Evolutionary conservation across 108 stramenopile genomes (phyloP).

Genomic region (Skeletonema menzelii): DNA sequence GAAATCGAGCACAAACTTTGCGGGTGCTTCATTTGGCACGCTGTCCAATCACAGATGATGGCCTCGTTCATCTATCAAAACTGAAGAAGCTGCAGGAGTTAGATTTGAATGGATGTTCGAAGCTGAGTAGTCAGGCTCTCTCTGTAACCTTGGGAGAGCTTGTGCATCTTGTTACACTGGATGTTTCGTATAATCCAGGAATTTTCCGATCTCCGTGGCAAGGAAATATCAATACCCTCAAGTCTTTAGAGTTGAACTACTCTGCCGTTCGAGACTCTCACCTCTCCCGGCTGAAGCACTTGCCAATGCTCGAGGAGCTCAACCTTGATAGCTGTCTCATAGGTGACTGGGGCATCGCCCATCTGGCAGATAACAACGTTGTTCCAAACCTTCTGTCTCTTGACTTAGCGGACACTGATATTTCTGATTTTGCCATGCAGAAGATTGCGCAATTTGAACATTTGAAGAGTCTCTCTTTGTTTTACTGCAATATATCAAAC

Average conservation of each 20-base stretch:
- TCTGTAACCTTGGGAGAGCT: slow-evolving; percentile 57
- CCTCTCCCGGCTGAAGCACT: slow-evolving; percentile 49
- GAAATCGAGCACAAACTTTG: slow-evolving; percentile 45
- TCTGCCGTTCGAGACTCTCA: slow-evolving; percentile 76
- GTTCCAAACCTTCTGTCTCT: slow-evolving; percentile 72
- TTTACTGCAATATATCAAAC: slow-evolving; percentile 81
- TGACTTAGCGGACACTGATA: slow-evolving; percentile 80
- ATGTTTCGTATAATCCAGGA: slow-evolving; percentile 63
- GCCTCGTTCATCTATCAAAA: slow-evolving; percentile 47
- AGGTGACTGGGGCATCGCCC: slow-evolving; percentile 70
- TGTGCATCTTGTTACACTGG: slow-evolving; percentile 42
- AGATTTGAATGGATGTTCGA: slow-evolving; percentile 78
- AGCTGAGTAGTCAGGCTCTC: slow-evolving; percentile 60
- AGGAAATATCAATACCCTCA: slow-evolving; percentile 71
- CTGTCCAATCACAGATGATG: slow-evolving; percentile 66
- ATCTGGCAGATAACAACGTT: slow-evolving; percentile 79
- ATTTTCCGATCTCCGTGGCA: slow-evolving; percentile 86
- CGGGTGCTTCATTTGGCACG: slow-evolving; percentile 69
- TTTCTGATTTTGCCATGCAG: slow-evolving; percentile 74
- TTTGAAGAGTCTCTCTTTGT: slow-evolving; percentile 70
- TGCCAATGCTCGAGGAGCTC: slow-evolving; percentile 74
- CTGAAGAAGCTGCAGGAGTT: slow-evolving; percentile 60
- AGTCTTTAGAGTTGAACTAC: slow-evolving; percentile 72
- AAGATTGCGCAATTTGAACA: slow-evolving; percentile 77
- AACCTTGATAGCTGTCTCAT: slow-evolving; percentile 81